Conservation (phyloP, 257 asterid species). For the Solanum arcanum region DNA sequence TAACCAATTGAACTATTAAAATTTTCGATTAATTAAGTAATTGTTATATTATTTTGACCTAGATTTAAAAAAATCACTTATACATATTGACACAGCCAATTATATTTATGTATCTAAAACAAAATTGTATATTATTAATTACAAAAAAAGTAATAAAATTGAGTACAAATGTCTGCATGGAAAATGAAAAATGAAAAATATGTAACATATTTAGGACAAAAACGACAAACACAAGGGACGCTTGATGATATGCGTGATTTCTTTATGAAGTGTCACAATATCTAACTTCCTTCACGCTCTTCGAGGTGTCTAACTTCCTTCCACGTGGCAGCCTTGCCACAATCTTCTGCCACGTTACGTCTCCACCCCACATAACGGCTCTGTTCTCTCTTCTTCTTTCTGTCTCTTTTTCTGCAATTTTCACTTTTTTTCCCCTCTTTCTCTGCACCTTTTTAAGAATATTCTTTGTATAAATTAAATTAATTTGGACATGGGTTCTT, state of each 20-base stretch:
- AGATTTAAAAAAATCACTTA: too few species aligned
- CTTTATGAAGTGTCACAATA: background rate
- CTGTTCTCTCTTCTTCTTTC: background rate
- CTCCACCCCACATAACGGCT: background rate
- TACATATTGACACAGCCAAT: too few species aligned
- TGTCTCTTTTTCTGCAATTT: background rate
- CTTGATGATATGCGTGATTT: background rate
- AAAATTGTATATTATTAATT: too few species aligned
- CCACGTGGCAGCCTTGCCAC: background rate
- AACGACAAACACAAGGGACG: background rate
- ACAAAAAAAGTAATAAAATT: too few species aligned
- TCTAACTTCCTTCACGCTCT: background rate
- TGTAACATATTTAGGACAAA: background rate
- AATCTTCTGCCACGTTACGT: constrained; percentile 1
- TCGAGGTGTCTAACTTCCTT: background rate
- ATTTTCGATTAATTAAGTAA: too few species aligned
- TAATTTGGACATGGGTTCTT: background rate
- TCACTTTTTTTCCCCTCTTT: too few species aligned
- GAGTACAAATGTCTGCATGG: background rate
- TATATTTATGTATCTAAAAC: too few species aligned
- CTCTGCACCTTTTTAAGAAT: background rate
- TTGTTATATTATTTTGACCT: too few species aligned
- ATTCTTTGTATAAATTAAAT: background rate
- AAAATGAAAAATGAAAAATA: background rate
- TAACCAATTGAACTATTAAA: too few species aligned